Evolutionary conservation across 225 moss, liverwort and hornwort species (phyloP), one percentile per base, ranked within the genome.

Genomic region (Polytrichum formosum): DNA sequence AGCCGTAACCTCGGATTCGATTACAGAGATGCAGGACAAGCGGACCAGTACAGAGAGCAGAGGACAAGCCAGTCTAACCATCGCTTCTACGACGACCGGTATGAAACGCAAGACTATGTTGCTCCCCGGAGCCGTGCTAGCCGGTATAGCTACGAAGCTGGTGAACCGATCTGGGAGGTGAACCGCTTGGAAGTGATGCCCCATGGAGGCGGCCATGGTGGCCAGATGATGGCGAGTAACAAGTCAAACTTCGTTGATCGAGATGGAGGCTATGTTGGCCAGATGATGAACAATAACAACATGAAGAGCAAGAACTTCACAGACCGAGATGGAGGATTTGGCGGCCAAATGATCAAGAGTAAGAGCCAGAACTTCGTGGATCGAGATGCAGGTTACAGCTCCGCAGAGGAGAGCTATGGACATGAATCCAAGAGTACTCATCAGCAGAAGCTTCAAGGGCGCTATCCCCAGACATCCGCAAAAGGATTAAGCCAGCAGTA

Each of bases 341-440:
- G 18, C 64, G 78, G 78, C 5, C 75, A 78, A 9, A 54, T 77
- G 70, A 84, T 78, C 75, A 68, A 73, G 53, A 61, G 46, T 26
- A 78, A 73, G 73, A 71, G 67, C 72, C 72, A 70, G 26, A 65
- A 31, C 21, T 46, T 46, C 2, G 46, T 46, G 46, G 46, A 46
- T 16, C 29, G 21, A 4, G 72, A 78, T 55, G 69, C 67, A 6
- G 78, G 72, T 19, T 77, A 53, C 67, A 73, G 73, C 66, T 81
- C 84, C 22, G 84, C 81, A 7, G 84, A 84, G 5, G 81, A 81
- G 54, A 70, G 70, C 5, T 53, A 26, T 4, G 77, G 80, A 0
- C 66, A 65, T 23, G 68, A 75, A 54, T 67, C 72, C 23, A 31
- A 31, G 31, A 7, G 31, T 31, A 31, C 31, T 46, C 37, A 37